Evolutionary conservation across 768 basidiomycete genomes (phyloP).

Genomic region (Gloeopeniophorella convolvens): DNA sequence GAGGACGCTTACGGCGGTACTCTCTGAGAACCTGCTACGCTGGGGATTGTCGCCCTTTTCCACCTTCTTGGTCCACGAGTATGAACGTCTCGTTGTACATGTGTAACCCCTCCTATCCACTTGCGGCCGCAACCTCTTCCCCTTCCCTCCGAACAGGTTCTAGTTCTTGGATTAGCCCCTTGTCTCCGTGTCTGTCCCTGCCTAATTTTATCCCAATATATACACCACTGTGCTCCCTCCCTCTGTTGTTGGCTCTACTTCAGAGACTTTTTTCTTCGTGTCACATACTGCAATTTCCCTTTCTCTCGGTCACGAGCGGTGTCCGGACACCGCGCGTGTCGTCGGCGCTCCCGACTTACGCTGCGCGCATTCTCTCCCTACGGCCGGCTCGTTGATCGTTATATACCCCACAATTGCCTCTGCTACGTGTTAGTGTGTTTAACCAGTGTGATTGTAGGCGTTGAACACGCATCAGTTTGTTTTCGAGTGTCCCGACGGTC

Average conservation of each 20-base stretch:
- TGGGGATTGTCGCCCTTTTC: neutral
- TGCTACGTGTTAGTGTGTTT: conserved; percentile 1
- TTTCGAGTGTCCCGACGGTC: too few species aligned
- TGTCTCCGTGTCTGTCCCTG: neutral
- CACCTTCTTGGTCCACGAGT: neutral
- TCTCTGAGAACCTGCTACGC: neutral
- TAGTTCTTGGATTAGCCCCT: neutral
- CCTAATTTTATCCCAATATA: neutral
- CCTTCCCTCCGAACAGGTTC: neutral
- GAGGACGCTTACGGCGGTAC: conserved; percentile 28
- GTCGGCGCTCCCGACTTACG: neutral
- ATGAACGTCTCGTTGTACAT: conserved; percentile 3
- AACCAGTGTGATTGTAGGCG: conserved; percentile 2
- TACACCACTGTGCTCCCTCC: neutral
- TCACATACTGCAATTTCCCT: conserved; percentile 3
- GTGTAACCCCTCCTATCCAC: neutral
- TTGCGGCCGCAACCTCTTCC: neutral
- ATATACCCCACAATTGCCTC: conserved; percentile 13
- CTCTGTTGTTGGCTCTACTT: neutral
- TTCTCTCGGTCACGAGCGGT: neutral
- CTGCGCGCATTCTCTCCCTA: neutral
- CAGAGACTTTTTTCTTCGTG: neutral
- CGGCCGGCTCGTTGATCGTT: conserved; percentile 1
- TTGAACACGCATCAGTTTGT: too few species aligned
- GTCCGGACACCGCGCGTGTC: conserved; percentile 11